Base-by-base conservation (phyloP, 2,329 filamentous ascomycete species). In the Aureobasidium sp. region DNA sequence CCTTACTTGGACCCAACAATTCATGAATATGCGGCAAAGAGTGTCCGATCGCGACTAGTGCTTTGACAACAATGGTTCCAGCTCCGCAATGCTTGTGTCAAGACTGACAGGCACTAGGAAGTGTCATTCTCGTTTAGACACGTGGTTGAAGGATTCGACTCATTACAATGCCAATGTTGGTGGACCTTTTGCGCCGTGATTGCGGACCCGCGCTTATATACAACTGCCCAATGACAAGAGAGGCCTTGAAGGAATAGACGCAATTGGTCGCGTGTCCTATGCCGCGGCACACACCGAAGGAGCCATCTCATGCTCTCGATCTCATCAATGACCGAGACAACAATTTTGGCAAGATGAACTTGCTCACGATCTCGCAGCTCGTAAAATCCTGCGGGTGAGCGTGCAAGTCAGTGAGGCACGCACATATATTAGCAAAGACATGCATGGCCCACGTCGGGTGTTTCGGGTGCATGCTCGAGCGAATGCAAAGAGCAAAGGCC, bases 391-490 rank as follows among this genome's bases (percentile, higher is more conserved):
- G 39, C 53, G 13, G 17, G 53, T 12, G 26, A 10, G 46, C 7
- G 46, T 32, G 29, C 29, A 27, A 17, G 20, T 47, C 23, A 17
- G 27, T 12, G 51, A 42, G 51, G 51, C 51, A 55, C 51, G 32
- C 37, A 17, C 46, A 26, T 53, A 55, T 55, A 55, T 55, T 55
- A 29, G 23, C 15, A 48, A 12, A 41, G 23, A 42, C 34, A 29
- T 55, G 51, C 51, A 41, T 55, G 23, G 51, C 51, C 51, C 36
- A 42, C 36, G 37, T 42, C 36, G 37, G 51, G 51, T 20, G 51
- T 55, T 55, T 55, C 51, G 51, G 37, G 37, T 41, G 51, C 51
- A 55, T 55, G 51, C 51, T 55, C 51, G 51, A 55, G 51, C 51
- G 27, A 42, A 32, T 32, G 36, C 2, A 55, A 41, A 55, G 51